These are phyloP conservation scores for Myxozyma mucilagina DNA, from an alignment of 805 yeast species.

Conservation along the genomic window DNA sequence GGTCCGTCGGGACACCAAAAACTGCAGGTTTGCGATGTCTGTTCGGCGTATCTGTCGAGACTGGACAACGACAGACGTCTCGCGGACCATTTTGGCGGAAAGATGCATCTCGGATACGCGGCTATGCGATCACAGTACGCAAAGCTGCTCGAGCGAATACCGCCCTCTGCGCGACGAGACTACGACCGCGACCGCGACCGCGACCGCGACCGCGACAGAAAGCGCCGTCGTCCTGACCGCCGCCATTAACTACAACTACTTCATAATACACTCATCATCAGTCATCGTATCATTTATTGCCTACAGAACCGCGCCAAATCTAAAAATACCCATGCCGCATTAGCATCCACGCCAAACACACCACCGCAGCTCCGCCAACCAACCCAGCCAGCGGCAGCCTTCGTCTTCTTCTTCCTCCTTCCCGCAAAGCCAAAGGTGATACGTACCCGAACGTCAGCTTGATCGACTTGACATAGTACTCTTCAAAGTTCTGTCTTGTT, in stretches of 20 bases:
- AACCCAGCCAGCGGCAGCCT: no score
- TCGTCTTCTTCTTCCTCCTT: no score
- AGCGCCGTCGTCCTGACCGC: constrained; percentile 4
- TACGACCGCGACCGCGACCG: constrained; percentile 6
- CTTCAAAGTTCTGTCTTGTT: constrained; percentile 80
- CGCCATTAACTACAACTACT: no score
- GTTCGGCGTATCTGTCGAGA: constrained; percentile 86
- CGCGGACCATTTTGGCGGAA: constrained; percentile 88
- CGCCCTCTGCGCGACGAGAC: constrained; percentile 1
- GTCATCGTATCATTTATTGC: no score
- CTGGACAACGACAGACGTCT: constrained; percentile 84
- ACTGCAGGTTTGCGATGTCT: constrained; percentile 82
- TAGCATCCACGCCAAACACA: constrained; percentile 17
- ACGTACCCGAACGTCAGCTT: constrained; percentile 78
- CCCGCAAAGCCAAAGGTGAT: neutral
- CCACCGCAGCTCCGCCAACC: neutral
- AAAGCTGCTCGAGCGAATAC: constrained; percentile 21
- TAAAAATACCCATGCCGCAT: constrained; percentile 12
- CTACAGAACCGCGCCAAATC: constrained; percentile 81
- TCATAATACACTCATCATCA: no score
- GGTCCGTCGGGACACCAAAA: constrained; percentile 89
- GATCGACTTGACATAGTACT: constrained; percentile 84
- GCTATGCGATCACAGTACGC: constrained; percentile 54
- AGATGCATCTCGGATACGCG: constrained; percentile 76
- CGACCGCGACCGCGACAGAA: neutral